These are phyloP conservation scores for Pichia sp. DNA, from an alignment of 1,139 yeast species.

Conservation along the genomic window DNA sequence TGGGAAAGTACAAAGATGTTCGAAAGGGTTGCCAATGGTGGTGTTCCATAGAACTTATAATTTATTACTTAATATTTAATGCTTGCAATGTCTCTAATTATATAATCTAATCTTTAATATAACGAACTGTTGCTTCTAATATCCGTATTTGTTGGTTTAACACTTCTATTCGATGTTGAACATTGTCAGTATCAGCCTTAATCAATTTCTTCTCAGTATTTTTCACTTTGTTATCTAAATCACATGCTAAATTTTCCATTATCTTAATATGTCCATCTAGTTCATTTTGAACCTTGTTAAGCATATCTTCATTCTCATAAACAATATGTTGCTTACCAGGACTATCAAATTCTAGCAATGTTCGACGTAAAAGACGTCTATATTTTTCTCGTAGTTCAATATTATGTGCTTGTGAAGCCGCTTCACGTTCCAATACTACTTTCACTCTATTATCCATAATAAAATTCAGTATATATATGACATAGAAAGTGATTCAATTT, in stretches of 20 bases:
- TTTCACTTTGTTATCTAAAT: constrained; percentile 3
- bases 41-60: constrained; percentile 20
- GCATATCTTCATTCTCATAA: constrained; percentile 13
- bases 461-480: too few relatives aligned
- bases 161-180: constrained; percentile 37
- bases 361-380: constrained; percentile 8
- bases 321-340: constrained; percentile 11
- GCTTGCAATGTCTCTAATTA: neutral
- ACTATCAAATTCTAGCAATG: constrained; percentile 5
- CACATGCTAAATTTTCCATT: constrained; percentile 4
- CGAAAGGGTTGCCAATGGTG: constrained; percentile 53
- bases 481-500: neutral
- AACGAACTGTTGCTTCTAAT: constrained; percentile 29
- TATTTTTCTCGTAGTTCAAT: constrained; percentile 10
- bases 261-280: constrained; percentile 1
- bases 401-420: constrained; percentile 3
- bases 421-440: constrained; percentile 6
- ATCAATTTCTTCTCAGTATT: constrained; percentile 15
- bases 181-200: constrained; percentile 9
- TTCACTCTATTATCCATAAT: constrained; percentile 11
- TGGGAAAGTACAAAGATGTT: constrained; percentile 63
- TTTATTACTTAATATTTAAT: too few relatives aligned
- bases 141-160: constrained; percentile 44
- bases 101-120: constrained; percentile 1
- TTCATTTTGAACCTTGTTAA: constrained; percentile 10